Base-by-base conservation (phyloP, 108 stramenopile species). In the Chaetoceros muelleri region DNA sequence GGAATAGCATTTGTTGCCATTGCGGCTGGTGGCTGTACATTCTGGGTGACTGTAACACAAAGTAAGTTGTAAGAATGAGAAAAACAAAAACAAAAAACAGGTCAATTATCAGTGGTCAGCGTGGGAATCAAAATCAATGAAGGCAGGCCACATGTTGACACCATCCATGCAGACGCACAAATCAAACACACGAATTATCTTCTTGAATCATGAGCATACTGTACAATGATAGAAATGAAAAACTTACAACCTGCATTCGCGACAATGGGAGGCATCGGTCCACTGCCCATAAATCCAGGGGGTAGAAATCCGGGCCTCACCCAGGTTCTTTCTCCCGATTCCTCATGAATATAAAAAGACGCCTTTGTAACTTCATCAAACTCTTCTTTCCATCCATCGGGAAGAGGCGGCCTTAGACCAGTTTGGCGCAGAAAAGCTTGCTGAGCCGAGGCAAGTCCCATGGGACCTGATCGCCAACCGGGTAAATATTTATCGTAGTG, bases 401-500 rank as follows among this genome's bases (percentile, higher is more conserved):
- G 87, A n/a, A 93, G 64, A 7, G 90, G 84, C 2, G 86, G 86
- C n/a, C 23, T 50, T 57, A 58, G 26, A 55, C 69, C 44, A 52
- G 66, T 26, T 57, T 55, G 62, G 23, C 65, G 63, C 46, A 74
- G 34, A 58, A 53, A 76, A 46, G 64, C 68, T 57, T 80, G 79
- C 34, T 80, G 79, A 16, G 87, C 87, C 26, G 81, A 73, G 8
- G 91, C 91, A 26, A 93, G 70, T 44, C 91, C 91, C 85, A 85
- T 87, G 30, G 70, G 83, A 8, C 84, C 84, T 17, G 67, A 58
- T 19, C 74, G 78, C 83, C 84, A 85, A 30, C 75, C 78, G 16
- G 67, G 67, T n/a, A 85, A 24, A 55, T 80, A 54, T 10, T 63
- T 61, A 13, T 65, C 50, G 66, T 86, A 90, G 56, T 83, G 78